A percentile compares a stretch with the other conserved stretches of the same genome.
Evolutionary conservation across 1,139 yeast species (phyloP).

Genomic region (Sugiyamaella neomexicana): DNA sequence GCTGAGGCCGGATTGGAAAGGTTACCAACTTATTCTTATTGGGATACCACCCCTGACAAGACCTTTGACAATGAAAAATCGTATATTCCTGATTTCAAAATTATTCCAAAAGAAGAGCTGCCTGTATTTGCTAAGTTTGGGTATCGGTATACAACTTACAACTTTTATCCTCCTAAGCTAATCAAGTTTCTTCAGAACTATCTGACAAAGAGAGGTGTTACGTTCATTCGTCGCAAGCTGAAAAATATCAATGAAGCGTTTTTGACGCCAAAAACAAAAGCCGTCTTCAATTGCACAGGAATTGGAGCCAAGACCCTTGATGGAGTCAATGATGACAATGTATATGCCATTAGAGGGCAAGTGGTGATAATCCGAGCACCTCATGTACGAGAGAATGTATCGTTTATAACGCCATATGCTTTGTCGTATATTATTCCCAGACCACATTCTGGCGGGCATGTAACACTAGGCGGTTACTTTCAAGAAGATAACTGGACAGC

Average conservation of each 20-base stretch:
- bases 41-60: conserved; percentile 36
- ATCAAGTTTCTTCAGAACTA: conserved; percentile 48
- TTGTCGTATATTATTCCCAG: conserved; percentile 63
- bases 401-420: conserved; percentile 26
- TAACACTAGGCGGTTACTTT: conserved; percentile 67
- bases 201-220: conserved; percentile 51
- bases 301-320: conserved; percentile 58
- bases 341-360: conserved; percentile 69
- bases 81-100: conserved; percentile 24
- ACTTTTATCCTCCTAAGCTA: conserved; percentile 66
- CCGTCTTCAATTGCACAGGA: conserved; percentile 72
- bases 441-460: conserved; percentile 59
- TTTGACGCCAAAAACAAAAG: conserved; percentile 39
- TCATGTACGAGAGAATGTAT: conserved; percentile 34
- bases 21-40: conserved; percentile 58
- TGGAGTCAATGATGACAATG: conserved; percentile 56
- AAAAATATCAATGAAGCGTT: conserved; percentile 59
- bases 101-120: conserved; percentile 36
- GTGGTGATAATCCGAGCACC: conserved; percentile 60
- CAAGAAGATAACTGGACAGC: conserved; percentile 60
- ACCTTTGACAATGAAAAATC: conserved; percentile 19
- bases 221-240: conserved; percentile 47
- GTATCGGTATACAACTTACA: conserved; percentile 57
- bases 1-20: conserved; percentile 58
- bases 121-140: conserved; percentile 56